Evolutionary conservation across 1,284 basidiomycete genomes (phyloP), one percentile per base, ranked within the genome.

Genomic region (Thecaphora frezii): DNA sequence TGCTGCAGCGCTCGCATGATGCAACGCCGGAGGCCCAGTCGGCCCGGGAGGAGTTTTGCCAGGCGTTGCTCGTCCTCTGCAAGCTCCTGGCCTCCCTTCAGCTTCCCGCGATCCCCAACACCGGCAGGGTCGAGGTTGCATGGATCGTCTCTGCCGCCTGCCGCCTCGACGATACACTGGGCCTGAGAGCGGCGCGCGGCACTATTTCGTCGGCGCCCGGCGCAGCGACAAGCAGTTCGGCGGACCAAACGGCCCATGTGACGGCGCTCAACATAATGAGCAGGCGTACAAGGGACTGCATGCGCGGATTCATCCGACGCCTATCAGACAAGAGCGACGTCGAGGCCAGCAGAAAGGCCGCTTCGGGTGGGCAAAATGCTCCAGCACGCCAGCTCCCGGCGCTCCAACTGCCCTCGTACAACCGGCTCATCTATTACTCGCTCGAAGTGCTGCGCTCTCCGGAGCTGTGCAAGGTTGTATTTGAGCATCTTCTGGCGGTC

Each of bases 131-230:
- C 16, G 59, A 63, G 46, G 54, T 67, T 16, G 42, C 54, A 1
- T 67, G 65, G 65, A 54, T 63, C 21, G 23, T 63, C 5, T 59
- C 56, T 2, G 65, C 65, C 12, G 56, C 51, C 39, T 67, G 65
- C 26, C 59, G 60, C 26, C 63, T 63, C 40, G 59, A 63, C 38
- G 38, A 9, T 7, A 40, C 38, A 9, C 8, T 5, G n/a, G 5
- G n/a, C n/a, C 38, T 9, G 38, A 5, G 21, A 7, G 38, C n/a
- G 38, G 18, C 7, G 18, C 7, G 7, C 38, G 7, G n/a, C 38
- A 40, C 7, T 18, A 40, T 5, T 7, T 40, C 38, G n/a, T 7
- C 38, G 18, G 3, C 8, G 19, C 4, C 40, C 7, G 19, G 21
- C 23, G 3, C 23, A 10, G 14, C 14, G 8, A 5, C 10, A 22